Percentiles rank a stretch among this genome's conserved stretches.
These are phyloP conservation scores for Zasmidium angulare DNA, from an alignment of 2,329 filamentous ascomycete genomes.

Conservation along the genomic window DNA sequence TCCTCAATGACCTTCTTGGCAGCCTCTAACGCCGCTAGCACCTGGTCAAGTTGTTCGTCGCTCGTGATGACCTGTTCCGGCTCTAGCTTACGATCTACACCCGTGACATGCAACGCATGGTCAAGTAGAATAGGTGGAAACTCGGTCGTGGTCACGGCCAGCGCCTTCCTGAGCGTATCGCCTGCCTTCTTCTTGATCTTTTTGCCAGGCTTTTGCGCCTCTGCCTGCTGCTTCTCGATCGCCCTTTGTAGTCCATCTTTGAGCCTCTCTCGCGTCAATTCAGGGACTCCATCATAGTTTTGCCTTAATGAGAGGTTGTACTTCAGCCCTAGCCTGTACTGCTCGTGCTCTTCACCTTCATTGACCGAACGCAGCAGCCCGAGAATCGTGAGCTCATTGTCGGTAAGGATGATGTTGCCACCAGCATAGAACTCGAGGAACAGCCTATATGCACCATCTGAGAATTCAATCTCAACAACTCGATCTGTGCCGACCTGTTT, in stretches of 20 bases:
- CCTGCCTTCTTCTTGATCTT: conserved; percentile 74
- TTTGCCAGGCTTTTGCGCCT: conserved; percentile 51
- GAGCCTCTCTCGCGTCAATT: conserved; percentile 72
- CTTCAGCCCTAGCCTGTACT: conserved; percentile 71
- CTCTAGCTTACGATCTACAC: conserved; percentile 67
- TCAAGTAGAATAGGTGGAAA: conserved; percentile 85
- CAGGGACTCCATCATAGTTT: conserved; percentile 75
- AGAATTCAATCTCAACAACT: conserved; percentile 89
- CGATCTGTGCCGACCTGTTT: conserved; percentile 88
- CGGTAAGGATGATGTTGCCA: conserved; percentile 91
- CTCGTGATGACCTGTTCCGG: conserved; percentile 69
- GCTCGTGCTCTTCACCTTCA: conserved; percentile 80
- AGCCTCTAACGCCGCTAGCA: conserved; percentile 68
- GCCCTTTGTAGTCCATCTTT: conserved; percentile 67
- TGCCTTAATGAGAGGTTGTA: conserved; percentile 82
- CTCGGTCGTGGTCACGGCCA: conserved; percentile 84
- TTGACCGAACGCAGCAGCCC: conserved; percentile 76
- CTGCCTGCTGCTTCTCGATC: conserved; percentile 57
- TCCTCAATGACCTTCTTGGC: conserved; percentile 69
- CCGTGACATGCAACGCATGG: conserved; percentile 70
- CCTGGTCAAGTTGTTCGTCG: conserved; percentile 61
- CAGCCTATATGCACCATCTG: conserved; percentile 81
- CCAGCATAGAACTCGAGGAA: conserved; percentile 96
- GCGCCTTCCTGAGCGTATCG: conserved; percentile 73
- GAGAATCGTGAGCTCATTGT: conserved; percentile 78